Conservation (phyloP, 2,329 filamentous ascomycete genomes). For the Sarocladium strictum region DNA sequence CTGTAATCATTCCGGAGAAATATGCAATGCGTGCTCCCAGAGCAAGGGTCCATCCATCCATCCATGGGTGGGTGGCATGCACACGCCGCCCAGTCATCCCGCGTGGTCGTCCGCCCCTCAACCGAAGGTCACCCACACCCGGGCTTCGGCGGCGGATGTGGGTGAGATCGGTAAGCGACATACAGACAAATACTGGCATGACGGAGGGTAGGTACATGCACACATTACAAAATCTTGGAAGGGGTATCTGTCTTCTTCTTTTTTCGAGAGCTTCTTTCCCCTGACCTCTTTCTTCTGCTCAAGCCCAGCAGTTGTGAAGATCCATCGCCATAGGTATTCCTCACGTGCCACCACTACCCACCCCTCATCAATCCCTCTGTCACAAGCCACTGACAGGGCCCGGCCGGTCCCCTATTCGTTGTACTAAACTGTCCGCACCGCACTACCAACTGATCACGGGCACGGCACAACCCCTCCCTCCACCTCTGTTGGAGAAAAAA, state of each 20-base stretch:
- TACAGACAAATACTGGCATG: background rate
- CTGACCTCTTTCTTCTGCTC: background rate
- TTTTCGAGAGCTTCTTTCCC: no score
- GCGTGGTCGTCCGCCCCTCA: no score
- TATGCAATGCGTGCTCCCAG: no score
- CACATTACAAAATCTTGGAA: no score
- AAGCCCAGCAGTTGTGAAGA: background rate
- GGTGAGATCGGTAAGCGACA: conserved; percentile 8
- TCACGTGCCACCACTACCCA: background rate
- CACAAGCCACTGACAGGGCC: background rate
- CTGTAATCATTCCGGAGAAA: no score
- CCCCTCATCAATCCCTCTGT: conserved; percentile 1
- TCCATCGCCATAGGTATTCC: no score
- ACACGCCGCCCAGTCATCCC: no score
- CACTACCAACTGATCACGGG: conserved; percentile 4
- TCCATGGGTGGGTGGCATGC: background rate
- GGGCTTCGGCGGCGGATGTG: conserved; percentile 5
- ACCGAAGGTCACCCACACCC: background rate
- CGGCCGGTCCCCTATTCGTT: background rate
- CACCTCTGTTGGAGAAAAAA: background rate
- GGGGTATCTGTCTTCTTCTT: background rate
- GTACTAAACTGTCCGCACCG: no score
- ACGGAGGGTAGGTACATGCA: background rate
- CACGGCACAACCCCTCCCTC: background rate
- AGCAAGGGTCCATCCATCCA: background rate